These are phyloP conservation scores for Nicotiana attenuata DNA, from an alignment of 257 asterid species.

Conservation along the genomic window DNA sequence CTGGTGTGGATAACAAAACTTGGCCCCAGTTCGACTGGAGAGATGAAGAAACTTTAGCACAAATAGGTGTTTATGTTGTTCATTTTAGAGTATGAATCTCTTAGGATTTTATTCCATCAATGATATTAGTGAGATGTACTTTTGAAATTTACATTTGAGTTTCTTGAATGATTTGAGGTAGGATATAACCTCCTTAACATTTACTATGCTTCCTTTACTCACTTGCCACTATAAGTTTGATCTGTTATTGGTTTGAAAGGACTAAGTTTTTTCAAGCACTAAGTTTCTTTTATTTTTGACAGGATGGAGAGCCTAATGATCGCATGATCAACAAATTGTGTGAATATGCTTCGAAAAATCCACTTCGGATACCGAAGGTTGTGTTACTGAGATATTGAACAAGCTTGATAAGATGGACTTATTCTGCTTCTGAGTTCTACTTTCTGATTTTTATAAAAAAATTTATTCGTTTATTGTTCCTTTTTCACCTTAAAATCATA, in stretches of 20 bases:
- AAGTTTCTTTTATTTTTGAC: slow-evolving; percentile 23
- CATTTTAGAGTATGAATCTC: not conserved
- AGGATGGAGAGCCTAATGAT: slow-evolving; percentile 74
- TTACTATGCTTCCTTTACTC: not conserved
- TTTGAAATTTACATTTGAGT: not conserved
- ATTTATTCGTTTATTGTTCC: not conserved
- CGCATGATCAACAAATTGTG: slow-evolving; percentile 67
- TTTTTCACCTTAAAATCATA: not conserved
- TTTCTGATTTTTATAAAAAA: too few relatives aligned
- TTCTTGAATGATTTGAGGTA: not conserved
- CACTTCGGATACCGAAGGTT: slow-evolving; percentile 81
- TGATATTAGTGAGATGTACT: not conserved
- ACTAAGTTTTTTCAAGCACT: slow-evolving; percentile 10
- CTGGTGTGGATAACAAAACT: not conserved
- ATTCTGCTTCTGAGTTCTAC: not conserved
- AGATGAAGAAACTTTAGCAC: not conserved
- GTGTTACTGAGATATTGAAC: not conserved
- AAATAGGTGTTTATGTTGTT: not conserved
- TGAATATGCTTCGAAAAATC: slow-evolving; percentile 74
- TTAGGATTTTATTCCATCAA: not conserved
- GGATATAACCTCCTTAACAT: slow-evolving; percentile 5
- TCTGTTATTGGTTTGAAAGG: not conserved
- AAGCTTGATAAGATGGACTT: slow-evolving; percentile 4
- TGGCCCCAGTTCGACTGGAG: not conserved
- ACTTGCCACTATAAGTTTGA: not conserved